Evolutionary conservation across 805 yeast genomes (phyloP), one percentile per base, ranked within the genome.

Genomic region (Kockiozyma suomiensis): DNA sequence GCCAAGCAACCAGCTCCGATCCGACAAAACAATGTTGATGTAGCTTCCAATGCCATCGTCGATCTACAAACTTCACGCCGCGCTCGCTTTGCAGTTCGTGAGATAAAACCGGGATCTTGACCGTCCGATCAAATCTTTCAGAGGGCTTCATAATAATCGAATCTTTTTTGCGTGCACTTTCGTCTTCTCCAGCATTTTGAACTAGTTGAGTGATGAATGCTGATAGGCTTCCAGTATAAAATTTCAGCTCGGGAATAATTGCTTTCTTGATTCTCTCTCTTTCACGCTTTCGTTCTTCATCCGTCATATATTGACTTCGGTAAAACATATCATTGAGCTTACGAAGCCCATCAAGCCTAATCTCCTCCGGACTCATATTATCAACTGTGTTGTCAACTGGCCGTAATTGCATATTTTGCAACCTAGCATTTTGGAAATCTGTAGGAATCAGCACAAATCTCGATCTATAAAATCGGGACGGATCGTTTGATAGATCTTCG

Each of bases 11-110:
- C 62, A 90, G 77, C 54, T 90, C 97, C 63, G 85, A 83, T 0
- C 98, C 98, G 25, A 90, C 72, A 70, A 93, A 90, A 73, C 96
- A 88, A 63, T 87, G 82, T 28, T 80, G 78, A 70, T 90, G 96
- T 3, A 82, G 76, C 63, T 85, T 85, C 83, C 92, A 84, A 72
- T 93, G 98, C 99, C 99, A 93, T 35, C 86, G 82, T 66, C 97
- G 79, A 68, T 90, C 96, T 1, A 82, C 85, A 38, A 94, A 77
- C 21, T 78, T 79, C 6, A 93, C 74, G 7, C 91, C 92, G 48
- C 80, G 78, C 21, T 64, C 66, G 1, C 80, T 77, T 67, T 87
- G 96, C 51, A 93, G 71, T 56, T 86, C 89, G 2, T 75, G 75
- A 0, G 91, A 87, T 28, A 93, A 72, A 21, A 79, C 82, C 0